Percentiles rank a stretch among this genome's conserved stretches.
Evolutionary conservation across 2,329 filamentous ascomycete species (phyloP).

Genomic region (Myriosclerotinia duriaeana): DNA sequence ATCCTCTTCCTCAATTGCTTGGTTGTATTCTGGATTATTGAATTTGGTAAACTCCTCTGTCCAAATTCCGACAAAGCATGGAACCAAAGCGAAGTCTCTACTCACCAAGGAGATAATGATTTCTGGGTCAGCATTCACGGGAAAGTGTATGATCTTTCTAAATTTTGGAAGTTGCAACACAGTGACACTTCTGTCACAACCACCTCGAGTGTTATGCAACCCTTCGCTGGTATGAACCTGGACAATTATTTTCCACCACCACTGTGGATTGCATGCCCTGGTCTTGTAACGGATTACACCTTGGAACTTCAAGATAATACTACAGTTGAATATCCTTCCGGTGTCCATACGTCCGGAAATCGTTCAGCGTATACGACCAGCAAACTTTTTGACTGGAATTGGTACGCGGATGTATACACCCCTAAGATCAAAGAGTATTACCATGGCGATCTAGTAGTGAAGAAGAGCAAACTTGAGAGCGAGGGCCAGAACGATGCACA

Average conservation of each 20-base stretch:
- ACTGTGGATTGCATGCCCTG: constrained; percentile 70
- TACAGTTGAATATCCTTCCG: constrained; percentile 54
- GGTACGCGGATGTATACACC: constrained; percentile 75
- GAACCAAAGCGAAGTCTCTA: constrained; percentile 66
- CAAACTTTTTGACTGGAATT: constrained; percentile 61
- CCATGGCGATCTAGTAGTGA: constrained; percentile 81
- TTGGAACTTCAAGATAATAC: constrained; percentile 63
- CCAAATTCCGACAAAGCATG: constrained; percentile 91
- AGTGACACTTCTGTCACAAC: constrained; percentile 69
- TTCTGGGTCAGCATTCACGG: constrained; percentile 88
- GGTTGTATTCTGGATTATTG: constrained; percentile 90
- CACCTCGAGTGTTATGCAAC: constrained; percentile 65
- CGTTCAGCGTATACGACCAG: constrained; percentile 56
- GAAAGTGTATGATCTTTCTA: constrained; percentile 85
- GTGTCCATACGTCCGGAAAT: constrained; percentile 69
- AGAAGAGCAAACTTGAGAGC: constrained; percentile 55
- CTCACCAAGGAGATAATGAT: constrained; percentile 70
- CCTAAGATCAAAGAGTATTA: constrained; percentile 82
- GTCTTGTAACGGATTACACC: constrained; percentile 62
- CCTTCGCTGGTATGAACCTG: constrained; percentile 74
- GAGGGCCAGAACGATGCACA: constrained; percentile 68
- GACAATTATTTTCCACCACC: constrained; percentile 85
- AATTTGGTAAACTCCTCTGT: constrained; percentile 80
- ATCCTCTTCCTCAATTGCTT: constrained; percentile 79
- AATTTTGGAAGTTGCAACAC: constrained; percentile 84